Conservation (phyloP, 1,284 basidiomycete species). For the Pseudozyma sp. region DNA sequence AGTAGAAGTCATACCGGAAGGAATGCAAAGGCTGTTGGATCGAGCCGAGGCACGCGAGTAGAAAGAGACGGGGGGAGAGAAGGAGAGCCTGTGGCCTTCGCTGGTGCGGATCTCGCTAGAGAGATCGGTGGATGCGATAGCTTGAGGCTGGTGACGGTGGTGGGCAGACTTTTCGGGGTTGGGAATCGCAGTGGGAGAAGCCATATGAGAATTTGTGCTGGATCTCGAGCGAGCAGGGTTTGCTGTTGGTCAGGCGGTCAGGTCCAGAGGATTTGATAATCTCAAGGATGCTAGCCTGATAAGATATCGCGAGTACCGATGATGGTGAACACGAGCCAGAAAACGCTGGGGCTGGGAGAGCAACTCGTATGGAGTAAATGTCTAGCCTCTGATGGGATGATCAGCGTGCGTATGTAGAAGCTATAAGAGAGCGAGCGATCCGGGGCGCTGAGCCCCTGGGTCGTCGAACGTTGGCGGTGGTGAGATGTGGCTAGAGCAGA, state of each 20-base stretch:
- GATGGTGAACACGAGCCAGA: not conserved
- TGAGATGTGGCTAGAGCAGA: conserved; percentile 18
- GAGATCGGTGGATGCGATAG: conserved; percentile 22
- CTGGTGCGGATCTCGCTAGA: conserved; percentile 46
- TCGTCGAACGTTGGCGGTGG: conserved; percentile 26
- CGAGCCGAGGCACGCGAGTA: conserved; percentile 43
- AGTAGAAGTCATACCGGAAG: conserved; percentile 36
- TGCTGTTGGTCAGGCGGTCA: no score
- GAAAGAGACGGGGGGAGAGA: conserved; percentile 40
- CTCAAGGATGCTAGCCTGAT: not conserved
- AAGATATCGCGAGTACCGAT: not conserved
- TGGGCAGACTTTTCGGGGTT: conserved; percentile 57
- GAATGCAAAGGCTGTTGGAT: conserved; percentile 24
- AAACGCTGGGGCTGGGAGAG: not conserved
- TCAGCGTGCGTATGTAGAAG: conserved; percentile 2
- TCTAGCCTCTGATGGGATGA: not conserved
- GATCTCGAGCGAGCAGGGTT: not conserved
- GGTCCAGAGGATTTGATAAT: no score
- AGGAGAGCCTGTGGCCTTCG: conserved; percentile 41
- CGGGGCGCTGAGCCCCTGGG: conserved; percentile 52
- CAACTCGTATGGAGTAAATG: not conserved
- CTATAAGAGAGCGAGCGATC: conserved; percentile 29
- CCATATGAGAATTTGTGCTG: conserved; percentile 31
- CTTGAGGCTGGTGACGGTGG: conserved; percentile 34
- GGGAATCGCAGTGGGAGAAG: conserved; percentile 56